Evolutionary conservation across 305 asterid species (phyloP).

Genomic region (Solanum chacoense): DNA sequence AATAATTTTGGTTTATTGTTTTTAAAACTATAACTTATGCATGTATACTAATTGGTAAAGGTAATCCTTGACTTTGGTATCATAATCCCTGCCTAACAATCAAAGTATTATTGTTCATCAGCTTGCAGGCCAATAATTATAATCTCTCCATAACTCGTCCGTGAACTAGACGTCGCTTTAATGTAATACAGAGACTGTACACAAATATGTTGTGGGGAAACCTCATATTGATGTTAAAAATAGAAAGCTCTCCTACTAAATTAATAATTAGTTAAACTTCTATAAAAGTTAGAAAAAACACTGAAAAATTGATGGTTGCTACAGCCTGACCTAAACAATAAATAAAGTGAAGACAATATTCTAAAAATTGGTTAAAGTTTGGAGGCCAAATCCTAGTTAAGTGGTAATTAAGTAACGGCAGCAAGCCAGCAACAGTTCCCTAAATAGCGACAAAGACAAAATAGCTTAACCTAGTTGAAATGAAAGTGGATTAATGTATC

Average conservation of each 20-base stretch:
- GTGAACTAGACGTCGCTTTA: neutral
- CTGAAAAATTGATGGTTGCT: neutral
- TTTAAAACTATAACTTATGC: neutral
- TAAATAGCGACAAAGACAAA: neutral
- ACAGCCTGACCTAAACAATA: neutral
- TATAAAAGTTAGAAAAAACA: neutral
- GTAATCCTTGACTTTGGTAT: neutral
- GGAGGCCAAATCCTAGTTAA: neutral
- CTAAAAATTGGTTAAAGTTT: neutral
- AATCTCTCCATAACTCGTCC: neutral
- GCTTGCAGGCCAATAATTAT: neutral
- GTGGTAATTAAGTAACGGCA: neutral
- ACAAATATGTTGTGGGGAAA: neutral
- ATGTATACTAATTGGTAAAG: neutral
- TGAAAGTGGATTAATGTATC: neutral
- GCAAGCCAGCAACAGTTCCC: neutral
- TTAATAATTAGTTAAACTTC: neutral
- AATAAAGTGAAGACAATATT: neutral
- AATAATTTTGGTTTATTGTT: neutral
- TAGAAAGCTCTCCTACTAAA: neutral
- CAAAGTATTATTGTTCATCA: neutral
- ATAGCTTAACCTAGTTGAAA: neutral
- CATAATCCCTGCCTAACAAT: neutral
- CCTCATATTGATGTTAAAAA: neutral
- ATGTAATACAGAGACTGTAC: neutral